phyloP scores from a whole-genome alignment of 2,329 filamentous ascomycete species.

The Alternaria triticina region DNA sequence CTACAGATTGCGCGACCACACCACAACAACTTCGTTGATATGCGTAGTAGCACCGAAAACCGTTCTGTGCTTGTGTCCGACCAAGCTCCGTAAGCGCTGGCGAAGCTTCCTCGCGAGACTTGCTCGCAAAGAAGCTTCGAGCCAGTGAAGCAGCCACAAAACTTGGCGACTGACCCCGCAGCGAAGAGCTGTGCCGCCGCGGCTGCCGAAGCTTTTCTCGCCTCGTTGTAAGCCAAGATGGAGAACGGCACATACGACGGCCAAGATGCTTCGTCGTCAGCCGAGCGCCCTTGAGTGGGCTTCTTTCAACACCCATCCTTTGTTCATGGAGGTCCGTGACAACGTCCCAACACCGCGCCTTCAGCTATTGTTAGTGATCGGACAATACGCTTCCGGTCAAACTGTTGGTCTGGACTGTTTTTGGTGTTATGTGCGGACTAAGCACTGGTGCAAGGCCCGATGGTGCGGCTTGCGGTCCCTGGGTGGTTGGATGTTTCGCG shows the following conservation, averaged over 20 bases:
- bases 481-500: constrained; percentile 4
- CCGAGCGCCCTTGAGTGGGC: constrained; percentile 38
- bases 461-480: not conserved
- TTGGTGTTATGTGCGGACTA: not conserved
- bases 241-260: constrained; percentile 9
- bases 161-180: constrained; percentile 36
- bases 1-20: not conserved
- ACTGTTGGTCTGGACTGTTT: not conserved
- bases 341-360: not conserved
- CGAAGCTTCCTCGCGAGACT: constrained; percentile 28
- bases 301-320: constrained; percentile 40
- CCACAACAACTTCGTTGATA: not conserved
- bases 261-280: constrained; percentile 29
- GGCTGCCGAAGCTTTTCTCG: constrained; percentile 7
- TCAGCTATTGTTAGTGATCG: not conserved
- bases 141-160: constrained; percentile 30
- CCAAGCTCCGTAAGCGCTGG: constrained; percentile 31
- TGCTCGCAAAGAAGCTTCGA: constrained; percentile 30
- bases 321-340: not conserved
- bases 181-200: constrained; percentile 21
- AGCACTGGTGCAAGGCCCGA: not conserved
- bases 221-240: constrained; percentile 28
- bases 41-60: constrained; percentile 2
- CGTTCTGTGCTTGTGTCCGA: constrained; percentile 3
- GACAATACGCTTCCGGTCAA: not conserved